Percentiles rank a stretch among this genome's conserved stretches.
Conservation (phyloP, 306 rosid genomes). For the Erythrophleum fordii region DNA sequence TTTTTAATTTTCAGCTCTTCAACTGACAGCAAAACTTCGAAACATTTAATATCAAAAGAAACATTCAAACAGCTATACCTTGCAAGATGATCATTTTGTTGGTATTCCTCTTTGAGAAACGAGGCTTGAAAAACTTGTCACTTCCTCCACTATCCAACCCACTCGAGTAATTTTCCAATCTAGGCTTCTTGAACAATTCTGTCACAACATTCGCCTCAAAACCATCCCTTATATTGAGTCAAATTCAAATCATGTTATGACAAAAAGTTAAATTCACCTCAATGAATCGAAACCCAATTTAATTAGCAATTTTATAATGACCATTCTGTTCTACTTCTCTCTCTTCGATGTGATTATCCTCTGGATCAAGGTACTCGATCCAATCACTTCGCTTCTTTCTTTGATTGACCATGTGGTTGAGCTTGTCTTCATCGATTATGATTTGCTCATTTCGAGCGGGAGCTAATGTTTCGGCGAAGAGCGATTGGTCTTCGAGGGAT, state of each 20-base stretch:
- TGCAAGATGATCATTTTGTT: constrained; percentile 26
- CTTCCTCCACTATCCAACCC: constrained; percentile 27
- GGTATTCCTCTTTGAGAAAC: constrained; percentile 42
- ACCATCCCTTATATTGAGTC: constrained; percentile 40
- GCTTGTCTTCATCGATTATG: neutral
- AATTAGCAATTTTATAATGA: neutral
- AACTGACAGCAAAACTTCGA: too few species aligned
- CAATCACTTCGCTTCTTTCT: constrained; percentile 58
- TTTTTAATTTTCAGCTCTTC: too few species aligned
- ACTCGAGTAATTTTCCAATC: constrained; percentile 34
- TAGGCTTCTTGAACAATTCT: constrained; percentile 62
- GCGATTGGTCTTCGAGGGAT: constrained; percentile 40
- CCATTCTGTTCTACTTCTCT: constrained; percentile 37
- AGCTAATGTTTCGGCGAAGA: constrained; percentile 36
- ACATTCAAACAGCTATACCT: constrained; percentile 18
- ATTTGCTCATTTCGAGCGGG: neutral
- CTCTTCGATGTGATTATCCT: constrained; percentile 13
- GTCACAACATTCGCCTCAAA: constrained; percentile 65
- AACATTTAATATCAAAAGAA: neutral
- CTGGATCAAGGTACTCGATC: constrained; percentile 66
- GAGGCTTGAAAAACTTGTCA: constrained; percentile 37
- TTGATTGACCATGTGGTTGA: neutral
- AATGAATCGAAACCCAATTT: constrained; percentile 8
- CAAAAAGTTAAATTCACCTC: neutral
- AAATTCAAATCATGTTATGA: constrained; percentile 21